Conservation (phyloP, 2,329 filamentous ascomycete genomes). For the Akanthomyces dipterigenus region DNA sequence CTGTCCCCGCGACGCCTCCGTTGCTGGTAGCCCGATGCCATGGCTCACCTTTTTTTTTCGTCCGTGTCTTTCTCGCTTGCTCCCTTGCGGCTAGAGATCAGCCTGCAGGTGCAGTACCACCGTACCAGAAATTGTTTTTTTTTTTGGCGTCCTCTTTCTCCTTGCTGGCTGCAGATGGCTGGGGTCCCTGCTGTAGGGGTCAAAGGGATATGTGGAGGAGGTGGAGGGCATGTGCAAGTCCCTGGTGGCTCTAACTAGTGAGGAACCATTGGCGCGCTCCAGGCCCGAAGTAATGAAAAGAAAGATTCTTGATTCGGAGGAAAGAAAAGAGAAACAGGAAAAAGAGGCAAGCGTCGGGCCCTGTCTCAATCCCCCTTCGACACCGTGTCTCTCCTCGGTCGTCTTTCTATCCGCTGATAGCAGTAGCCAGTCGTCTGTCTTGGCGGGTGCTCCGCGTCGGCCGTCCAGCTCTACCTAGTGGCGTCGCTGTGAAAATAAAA, state of each 20-base stretch:
- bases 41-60: background rate
- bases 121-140: background rate
- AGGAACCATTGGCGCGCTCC: slow-evolving; percentile 8
- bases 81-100: background rate
- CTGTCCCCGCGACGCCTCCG: background rate
- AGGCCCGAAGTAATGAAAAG: background rate
- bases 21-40: background rate
- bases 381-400: background rate
- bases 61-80: background rate
- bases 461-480: background rate
- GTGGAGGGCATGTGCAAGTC: slow-evolving; percentile 2
- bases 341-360: background rate
- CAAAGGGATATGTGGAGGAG: slow-evolving; percentile 3
- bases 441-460: background rate
- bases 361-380: background rate
- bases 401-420: background rate
- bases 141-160: background rate
- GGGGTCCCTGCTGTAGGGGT: background rate
- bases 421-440: no score
- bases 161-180: background rate
- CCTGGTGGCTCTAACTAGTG: slow-evolving; percentile 1
- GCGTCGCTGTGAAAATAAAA: background rate
- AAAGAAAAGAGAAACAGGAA: background rate
- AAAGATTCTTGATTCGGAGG: background rate
- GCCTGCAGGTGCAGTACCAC: background rate